Base-by-base conservation (phyloP, 768 basidiomycete species). In the Mrakia frigida region DNA sequence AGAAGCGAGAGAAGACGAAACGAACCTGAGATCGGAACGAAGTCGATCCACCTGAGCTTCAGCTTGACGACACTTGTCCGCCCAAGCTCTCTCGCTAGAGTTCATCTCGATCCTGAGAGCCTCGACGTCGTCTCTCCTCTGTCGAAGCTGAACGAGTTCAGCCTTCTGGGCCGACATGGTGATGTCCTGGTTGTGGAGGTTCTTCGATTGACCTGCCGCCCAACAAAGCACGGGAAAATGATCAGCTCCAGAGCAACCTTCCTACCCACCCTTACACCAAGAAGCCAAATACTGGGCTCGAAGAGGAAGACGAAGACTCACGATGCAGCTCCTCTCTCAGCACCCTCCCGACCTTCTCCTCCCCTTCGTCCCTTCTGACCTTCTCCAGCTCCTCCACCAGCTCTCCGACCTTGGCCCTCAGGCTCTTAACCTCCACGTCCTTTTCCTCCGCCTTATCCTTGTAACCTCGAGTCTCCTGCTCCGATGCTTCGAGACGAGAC, bases 301-400 rank as follows among this genome's bases (percentile, higher is more conserved):
- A 1, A 67, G 37, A 67, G 31, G 16, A 35, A 16, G 31, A 10
- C 9, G 18, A 25, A 33, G 3, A 78, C 77, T 56, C 28, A 78
- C 77, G 72, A 41, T 74, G 46, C 18, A 78, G 73, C 41, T 78
- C 77, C 31, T 78, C 73, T 10, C 77, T 68, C 39, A 78, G 21
- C 14, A 70, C 73, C 11, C 18, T 37, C 13, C 67, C 77, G 33
- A 63, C 46, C 68, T 71, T 68, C n/a, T 74, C 60, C 41, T 78
- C 73, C 7, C 69, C 77, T 35, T 74, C 77, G 18, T 70, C 73
- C n/a, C 77, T 41, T 68, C 53, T 60, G 14, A 11, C 13, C 59
- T 59, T 61, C 56, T 78, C 77, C 2, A 70, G 31, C 67, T 78
- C 77, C 39, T 68, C 76, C 16, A 56, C 56, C 9, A 77, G 43